These are phyloP conservation scores for Trametes sanguinea DNA, from an alignment of 768 basidiomycete species.

Conservation along the genomic window DNA sequence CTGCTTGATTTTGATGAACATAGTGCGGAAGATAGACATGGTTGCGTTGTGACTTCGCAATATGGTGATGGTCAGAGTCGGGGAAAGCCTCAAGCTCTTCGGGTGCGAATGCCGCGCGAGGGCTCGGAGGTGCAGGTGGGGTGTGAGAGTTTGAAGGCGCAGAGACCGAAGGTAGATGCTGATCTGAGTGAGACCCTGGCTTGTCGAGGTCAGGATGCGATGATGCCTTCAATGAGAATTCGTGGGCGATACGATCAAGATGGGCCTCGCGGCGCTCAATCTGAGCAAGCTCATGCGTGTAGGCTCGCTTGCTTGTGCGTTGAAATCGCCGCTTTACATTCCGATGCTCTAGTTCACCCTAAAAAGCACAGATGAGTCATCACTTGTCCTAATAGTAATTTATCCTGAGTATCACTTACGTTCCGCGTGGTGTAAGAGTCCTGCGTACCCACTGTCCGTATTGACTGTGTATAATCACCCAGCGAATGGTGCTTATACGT, in stretches of 20 bases:
- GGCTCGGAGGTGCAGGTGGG: no score
- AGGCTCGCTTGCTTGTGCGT: not conserved
- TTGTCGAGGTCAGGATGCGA: not conserved
- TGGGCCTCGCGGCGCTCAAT: not conserved
- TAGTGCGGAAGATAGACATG: not conserved
- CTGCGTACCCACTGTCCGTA: slow-evolving; percentile 23
- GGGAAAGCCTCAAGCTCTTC: not conserved
- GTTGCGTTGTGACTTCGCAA: not conserved
- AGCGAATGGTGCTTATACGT: slow-evolving; percentile 33
- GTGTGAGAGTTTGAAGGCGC: no score
- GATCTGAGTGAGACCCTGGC: no score
- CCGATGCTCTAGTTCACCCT: not conserved
- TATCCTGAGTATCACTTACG: slow-evolving; percentile 17
- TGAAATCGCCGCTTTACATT: not conserved
- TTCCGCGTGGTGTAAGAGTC: slow-evolving; percentile 30
- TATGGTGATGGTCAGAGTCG: not conserved
- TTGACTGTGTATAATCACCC: slow-evolving; percentile 19
- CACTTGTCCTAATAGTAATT: not conserved
- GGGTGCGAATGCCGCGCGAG: no score
- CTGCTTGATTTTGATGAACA: not conserved
- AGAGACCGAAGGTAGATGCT: no score
- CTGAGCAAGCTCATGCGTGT: not conserved
- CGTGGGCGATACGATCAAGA: not conserved
- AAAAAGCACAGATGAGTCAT: not conserved
- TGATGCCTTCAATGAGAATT: not conserved